phyloP scores from a whole-genome alignment of 2,329 filamentous ascomycete species.

The Calonectria montana region DNA sequence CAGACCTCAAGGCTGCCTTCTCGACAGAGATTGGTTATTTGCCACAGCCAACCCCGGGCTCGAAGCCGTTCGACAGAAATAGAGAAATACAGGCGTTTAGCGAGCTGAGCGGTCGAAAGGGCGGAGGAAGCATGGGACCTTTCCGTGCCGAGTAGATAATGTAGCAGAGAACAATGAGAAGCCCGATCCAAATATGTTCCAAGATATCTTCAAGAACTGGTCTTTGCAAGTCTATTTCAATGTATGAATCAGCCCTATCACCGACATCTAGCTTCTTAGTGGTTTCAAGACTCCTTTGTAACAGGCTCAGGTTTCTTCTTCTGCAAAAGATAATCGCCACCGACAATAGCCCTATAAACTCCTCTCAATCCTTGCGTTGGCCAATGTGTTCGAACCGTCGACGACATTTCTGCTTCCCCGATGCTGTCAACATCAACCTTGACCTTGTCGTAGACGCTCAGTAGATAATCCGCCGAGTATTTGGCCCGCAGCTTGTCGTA shows the following conservation, averaged over 20 bases:
- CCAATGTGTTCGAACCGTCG: conserved; percentile 51
- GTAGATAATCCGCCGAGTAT: conserved; percentile 70
- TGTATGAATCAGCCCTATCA: not conserved
- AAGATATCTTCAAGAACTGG: not conserved
- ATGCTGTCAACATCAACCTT: conserved; percentile 58
- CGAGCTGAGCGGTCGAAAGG: conserved; percentile 47
- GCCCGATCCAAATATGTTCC: not conserved
- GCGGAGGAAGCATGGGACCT: conserved; percentile 38
- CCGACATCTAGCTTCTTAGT: not conserved
- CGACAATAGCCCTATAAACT: conserved; percentile 56
- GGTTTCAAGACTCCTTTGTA: conserved; percentile 1
- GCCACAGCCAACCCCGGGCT: conserved; percentile 14
- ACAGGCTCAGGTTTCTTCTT: conserved; percentile 37
- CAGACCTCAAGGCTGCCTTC: conserved; percentile 25
- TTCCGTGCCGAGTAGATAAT: conserved; percentile 45
- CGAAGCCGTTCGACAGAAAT: conserved; percentile 30
- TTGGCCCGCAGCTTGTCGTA: conserved; percentile 69
- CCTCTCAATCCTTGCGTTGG: conserved; percentile 60
- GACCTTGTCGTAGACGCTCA: conserved; percentile 76
- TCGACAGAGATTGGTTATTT: conserved; percentile 28
- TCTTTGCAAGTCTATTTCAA: not conserved
- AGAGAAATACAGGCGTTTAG: conserved; percentile 40
- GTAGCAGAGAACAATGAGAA: not conserved
- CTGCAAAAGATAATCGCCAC: conserved; percentile 59
- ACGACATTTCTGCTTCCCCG: conserved; percentile 42